A percentile compares a stretch with the other conserved stretches of the same genome.
Evolutionary conservation across 2,329 filamentous ascomycete genomes (phyloP).

Genomic region (Elsinoe australis): DNA sequence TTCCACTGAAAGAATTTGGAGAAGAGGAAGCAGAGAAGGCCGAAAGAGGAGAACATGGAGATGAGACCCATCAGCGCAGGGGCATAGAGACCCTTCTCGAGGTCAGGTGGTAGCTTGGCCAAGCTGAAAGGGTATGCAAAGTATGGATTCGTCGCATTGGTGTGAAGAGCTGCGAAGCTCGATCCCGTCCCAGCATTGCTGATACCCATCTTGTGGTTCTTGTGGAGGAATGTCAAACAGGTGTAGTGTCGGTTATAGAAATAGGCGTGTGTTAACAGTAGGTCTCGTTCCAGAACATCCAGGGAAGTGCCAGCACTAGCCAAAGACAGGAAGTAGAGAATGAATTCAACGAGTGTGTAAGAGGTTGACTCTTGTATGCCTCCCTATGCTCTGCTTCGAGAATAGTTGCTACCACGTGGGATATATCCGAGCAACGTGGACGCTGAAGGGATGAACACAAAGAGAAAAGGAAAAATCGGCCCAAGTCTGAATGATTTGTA

Average conservation of each 20-base stretch:
- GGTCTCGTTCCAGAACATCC: background rate
- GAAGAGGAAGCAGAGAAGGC: slow-evolving; percentile 28
- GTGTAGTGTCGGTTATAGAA: background rate
- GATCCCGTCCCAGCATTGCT: slow-evolving; percentile 14
- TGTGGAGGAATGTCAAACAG: too few relatives aligned
- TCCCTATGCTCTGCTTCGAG: too few relatives aligned
- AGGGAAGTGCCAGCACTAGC: slow-evolving; percentile 12
- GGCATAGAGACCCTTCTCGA: slow-evolving; percentile 27
- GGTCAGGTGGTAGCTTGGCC: slow-evolving; percentile 20
- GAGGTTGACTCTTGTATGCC: too few relatives aligned
- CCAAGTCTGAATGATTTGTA: background rate
- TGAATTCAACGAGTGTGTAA: background rate
- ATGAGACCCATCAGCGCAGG: slow-evolving; percentile 27
- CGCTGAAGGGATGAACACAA: background rate
- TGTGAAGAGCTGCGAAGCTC: slow-evolving; percentile 3
- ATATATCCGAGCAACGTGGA: slow-evolving; percentile 2
- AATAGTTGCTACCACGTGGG: too few relatives aligned
- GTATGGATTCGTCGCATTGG: slow-evolving; percentile 21
- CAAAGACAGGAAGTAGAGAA: background rate
- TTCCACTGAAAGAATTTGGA: slow-evolving; percentile 28
- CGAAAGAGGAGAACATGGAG: slow-evolving; percentile 26
- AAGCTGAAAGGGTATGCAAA: slow-evolving; percentile 29
- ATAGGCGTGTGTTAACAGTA: background rate
- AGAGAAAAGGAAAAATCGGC: background rate
- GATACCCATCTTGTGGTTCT: slow-evolving; percentile 10